These are phyloP conservation scores for Aureobasidium sp. DNA, from an alignment of 2,329 filamentous ascomycete species.

Conservation along the genomic window DNA sequence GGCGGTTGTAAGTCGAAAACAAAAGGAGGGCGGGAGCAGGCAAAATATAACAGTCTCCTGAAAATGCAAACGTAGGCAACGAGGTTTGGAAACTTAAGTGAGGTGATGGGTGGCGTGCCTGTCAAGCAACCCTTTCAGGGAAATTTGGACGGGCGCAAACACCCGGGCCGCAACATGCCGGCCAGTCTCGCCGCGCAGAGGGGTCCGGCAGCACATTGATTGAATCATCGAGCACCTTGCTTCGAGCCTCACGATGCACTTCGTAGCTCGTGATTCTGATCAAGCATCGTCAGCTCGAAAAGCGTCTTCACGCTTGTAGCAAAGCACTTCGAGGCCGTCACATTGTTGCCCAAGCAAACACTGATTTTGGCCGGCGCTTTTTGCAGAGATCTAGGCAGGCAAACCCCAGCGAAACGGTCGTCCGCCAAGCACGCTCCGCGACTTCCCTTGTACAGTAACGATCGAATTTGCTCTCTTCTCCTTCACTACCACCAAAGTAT, in stretches of 20 bases:
- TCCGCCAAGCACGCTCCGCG: neutral
- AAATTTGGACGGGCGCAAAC: constrained; percentile 8
- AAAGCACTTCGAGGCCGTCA: neutral
- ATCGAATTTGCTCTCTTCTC: neutral
- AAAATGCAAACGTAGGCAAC: constrained; percentile 1
- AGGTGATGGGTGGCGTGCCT: constrained; percentile 11
- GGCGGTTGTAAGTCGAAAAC: neutral
- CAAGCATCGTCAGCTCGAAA: neutral
- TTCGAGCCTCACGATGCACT: neutral
- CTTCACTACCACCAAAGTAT: neutral
- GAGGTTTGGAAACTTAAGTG: neutral
- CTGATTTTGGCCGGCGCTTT: neutral
- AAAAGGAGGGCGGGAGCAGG: neutral
- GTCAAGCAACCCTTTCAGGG: neutral
- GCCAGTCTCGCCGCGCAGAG: neutral
- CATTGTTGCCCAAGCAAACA: neutral
- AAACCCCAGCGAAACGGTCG: neutral
- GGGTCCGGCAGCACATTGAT: neutral
- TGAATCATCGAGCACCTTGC: neutral
- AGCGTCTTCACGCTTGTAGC: neutral
- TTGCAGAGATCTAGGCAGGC: neutral
- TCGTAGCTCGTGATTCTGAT: neutral
- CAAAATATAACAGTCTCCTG: neutral
- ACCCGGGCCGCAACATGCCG: neutral
- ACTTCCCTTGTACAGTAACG: neutral